phyloP scores from a whole-genome alignment of 1,139 yeast species.

The Taphrina pruni region DNA sequence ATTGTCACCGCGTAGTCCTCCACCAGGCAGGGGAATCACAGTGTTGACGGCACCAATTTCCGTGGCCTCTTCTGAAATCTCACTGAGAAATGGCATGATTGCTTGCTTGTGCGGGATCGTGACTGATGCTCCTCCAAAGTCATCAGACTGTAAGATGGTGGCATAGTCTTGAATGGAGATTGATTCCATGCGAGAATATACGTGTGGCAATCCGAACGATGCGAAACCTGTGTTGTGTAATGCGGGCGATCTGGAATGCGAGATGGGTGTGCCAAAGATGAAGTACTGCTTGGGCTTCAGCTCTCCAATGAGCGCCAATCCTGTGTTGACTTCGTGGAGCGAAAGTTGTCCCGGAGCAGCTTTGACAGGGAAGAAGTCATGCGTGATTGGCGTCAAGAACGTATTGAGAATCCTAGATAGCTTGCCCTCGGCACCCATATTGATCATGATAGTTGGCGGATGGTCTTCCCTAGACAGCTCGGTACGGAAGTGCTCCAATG shows the following conservation, averaged over 20 bases:
- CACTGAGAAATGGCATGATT: conserved; percentile 44
- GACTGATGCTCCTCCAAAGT: conserved; percentile 48
- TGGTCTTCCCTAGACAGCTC: conserved; percentile 50
- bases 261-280: conserved; percentile 81
- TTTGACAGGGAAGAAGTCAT: conserved; percentile 63
- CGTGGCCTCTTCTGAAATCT: conserved; percentile 70
- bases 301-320: conserved; percentile 67
- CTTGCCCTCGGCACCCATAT: conserved; percentile 78
- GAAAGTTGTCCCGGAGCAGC: conserved; percentile 81
- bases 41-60: conserved; percentile 94
- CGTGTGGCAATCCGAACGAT: conserved; percentile 76
- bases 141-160: conserved; percentile 34
- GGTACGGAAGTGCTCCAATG: conserved; percentile 66
- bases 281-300: conserved; percentile 63
- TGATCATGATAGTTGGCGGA: conserved; percentile 80
- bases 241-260: conserved; percentile 86
- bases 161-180: conserved; percentile 58
- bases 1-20: conserved; percentile 73
- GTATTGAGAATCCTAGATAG: conserved; percentile 78
- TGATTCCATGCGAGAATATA: conserved; percentile 72
- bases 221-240: conserved; percentile 80
- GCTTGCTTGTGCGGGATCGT: conserved; percentile 47
- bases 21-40: conserved; percentile 59
- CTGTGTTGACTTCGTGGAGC: conserved; percentile 62
- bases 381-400: conserved; percentile 83